phyloP scores from a whole-genome alignment of 2,329 filamentous ascomycete species.

The Fusarium setosum region DNA sequence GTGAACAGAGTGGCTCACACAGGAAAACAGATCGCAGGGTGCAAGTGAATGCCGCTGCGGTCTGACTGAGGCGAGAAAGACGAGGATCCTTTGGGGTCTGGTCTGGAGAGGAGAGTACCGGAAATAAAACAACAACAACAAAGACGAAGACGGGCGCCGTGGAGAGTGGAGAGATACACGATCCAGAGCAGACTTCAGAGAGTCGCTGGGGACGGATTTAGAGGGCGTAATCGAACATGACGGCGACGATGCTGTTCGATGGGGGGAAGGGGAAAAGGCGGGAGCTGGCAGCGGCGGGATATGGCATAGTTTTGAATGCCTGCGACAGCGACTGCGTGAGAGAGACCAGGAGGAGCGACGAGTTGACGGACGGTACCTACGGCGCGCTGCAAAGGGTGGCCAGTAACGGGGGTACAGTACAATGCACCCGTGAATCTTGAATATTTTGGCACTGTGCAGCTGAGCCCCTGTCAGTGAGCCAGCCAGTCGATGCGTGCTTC shows the following conservation, averaged over 20 bases:
- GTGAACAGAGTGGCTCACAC: conserved; percentile 13
- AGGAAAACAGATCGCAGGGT: conserved; percentile 54
- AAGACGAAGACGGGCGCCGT: conserved; percentile 48
- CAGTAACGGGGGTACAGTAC: conserved; percentile 27
- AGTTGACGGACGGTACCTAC: conserved; percentile 35
- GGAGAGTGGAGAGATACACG: conserved; percentile 51
- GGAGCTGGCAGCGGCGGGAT: conserved; percentile 44
- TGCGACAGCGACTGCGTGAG: conserved; percentile 37
- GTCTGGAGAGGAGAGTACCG: conserved; percentile 17
- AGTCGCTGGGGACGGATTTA: conserved; percentile 64
- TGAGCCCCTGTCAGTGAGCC: conserved; percentile 18
- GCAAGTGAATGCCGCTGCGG: conserved; percentile 64
- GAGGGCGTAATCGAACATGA: conserved; percentile 65
- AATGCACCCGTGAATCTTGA: background rate
- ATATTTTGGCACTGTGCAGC: conserved; percentile 11
- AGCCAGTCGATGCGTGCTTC: conserved; percentile 21
- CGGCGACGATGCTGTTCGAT: conserved; percentile 64
- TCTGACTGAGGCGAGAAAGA: conserved; percentile 35
- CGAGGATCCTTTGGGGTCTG: conserved; percentile 10
- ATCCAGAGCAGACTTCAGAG: conserved; percentile 64
- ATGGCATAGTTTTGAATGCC: conserved; percentile 52
- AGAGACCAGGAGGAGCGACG: conserved; percentile 29
- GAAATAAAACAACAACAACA: conserved; percentile 39
- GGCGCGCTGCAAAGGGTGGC: conserved; percentile 25
- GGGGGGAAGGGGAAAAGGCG: conserved; percentile 54